Conservation (phyloP, 1,139 yeast species). For the Eremothecium gossypii region DNA sequence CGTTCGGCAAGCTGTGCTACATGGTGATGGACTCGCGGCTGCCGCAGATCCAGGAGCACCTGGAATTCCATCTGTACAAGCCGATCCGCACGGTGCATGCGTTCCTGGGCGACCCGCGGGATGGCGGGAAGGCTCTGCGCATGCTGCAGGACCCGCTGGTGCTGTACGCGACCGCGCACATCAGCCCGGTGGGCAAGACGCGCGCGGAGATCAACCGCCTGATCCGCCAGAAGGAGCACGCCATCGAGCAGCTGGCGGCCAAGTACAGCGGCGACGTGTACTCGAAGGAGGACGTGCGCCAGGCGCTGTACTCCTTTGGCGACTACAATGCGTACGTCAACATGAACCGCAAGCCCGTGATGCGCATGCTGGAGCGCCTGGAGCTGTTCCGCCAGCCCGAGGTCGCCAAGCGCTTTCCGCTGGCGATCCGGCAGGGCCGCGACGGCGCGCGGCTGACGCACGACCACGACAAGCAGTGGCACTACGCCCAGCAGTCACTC, state of each 20-base stretch:
- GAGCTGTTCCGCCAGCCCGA: conserved; percentile 40
- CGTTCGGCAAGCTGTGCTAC: conserved; percentile 65
- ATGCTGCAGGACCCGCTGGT: conserved; percentile 48
- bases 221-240: conserved; percentile 51
- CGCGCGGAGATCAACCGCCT: conserved; percentile 44
- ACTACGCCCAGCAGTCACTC: conserved; percentile 60
- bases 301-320: conserved; percentile 61
- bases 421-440: conserved; percentile 54
- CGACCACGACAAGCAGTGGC: conserved; percentile 56
- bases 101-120: conserved; percentile 35
- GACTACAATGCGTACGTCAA: conserved; percentile 66
- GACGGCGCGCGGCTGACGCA: conserved; percentile 63
- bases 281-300: conserved; percentile 50
- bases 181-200: conserved; percentile 46
- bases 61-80: conserved; percentile 63
- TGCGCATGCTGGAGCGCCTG: conserved; percentile 47
- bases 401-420: conserved; percentile 33
- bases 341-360: conserved; percentile 55
- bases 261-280: conserved; percentile 31
- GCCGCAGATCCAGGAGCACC: conserved; percentile 54
- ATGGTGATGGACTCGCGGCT: conserved; percentile 74
- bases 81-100: conserved; percentile 55
- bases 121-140: conserved; percentile 33
- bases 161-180: conserved; percentile 55
- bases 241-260: conserved; percentile 48